Evolutionary conservation across 805 yeast genomes (phyloP), one percentile per base, ranked within the genome.

Genomic region (Torulaspora indica): DNA sequence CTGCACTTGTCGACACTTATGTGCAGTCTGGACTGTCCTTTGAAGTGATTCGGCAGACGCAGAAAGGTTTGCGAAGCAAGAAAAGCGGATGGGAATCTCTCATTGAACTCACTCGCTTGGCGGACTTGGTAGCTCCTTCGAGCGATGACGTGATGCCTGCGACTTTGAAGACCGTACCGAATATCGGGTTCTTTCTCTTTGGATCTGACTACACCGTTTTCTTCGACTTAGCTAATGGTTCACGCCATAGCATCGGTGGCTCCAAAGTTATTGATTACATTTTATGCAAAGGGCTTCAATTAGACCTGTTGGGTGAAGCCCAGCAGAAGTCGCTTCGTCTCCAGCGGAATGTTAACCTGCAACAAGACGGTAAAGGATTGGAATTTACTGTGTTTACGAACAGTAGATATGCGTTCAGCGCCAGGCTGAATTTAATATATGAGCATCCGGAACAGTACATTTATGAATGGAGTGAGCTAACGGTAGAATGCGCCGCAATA

Each of bases 161-260:
- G 18, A 17, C 47, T 9, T 38, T 56, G 22, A 46, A 43, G 24
- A 40, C 57, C 8, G 45, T 56, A 12, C 32, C 52, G 14, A 52
- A 54, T 38, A 40, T 57, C 9, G 64, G 64, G 3, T 44, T 56
- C 22, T 45, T 56, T 24, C 25, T 58, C 3, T 43, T 58, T 25
- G 43, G 52, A 1, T 35, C 51, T 4, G n/a, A 15, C 6, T 39
- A 40, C 7, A 37, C 52, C 8, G 13, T 40, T 8, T 54, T 54
- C 32, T 46, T 48, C 14, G 40, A 40, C 5, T 25, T 51, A 20
- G 51, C 57, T 5, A 42, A 42, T 14, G 59, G 58, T 4, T 47
- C 53, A 14, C 48, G 47, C 20, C 57, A 54, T 25, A 23, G 42
- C 7, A 42, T 57, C 12, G 38, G 38, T n/a, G 54, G 47, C n/a